These are phyloP conservation scores for Balakata baccata DNA, from an alignment of 345 rosid species.

Conservation along the genomic window DNA sequence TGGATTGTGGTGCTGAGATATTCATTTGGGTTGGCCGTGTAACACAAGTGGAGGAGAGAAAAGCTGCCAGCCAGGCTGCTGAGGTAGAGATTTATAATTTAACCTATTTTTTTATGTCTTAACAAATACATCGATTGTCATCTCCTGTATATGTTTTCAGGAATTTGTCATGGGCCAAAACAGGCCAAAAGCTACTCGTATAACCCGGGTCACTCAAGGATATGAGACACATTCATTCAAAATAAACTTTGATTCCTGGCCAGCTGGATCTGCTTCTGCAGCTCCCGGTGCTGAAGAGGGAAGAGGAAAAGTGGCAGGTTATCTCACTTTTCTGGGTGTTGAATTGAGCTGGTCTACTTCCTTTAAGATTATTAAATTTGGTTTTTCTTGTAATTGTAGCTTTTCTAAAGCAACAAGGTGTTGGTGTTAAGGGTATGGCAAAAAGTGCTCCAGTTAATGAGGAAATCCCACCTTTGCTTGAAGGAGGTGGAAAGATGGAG, in stretches of 20 bases:
- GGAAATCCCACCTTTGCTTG: slow-evolving; percentile 93
- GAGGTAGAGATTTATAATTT: slow-evolving; percentile 53
- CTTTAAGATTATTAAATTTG: slow-evolving; percentile 24
- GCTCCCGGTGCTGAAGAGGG: slow-evolving; percentile 87
- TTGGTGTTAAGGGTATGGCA: slow-evolving; percentile 71
- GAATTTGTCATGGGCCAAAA: slow-evolving; percentile 67
- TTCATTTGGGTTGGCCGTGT: slow-evolving; percentile 98
- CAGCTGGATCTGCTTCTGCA: slow-evolving; percentile 72
- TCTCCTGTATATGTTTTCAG: slow-evolving; percentile 43
- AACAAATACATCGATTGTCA: slow-evolving; percentile 24
- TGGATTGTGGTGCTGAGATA: slow-evolving; percentile 83
- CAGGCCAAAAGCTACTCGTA: slow-evolving; percentile 80
- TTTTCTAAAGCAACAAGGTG: slow-evolving; percentile 92
- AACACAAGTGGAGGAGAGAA: slow-evolving; percentile 96
- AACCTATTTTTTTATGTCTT: slow-evolving; percentile 8
- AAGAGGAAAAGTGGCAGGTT: slow-evolving; percentile 99
- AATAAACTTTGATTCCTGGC: slow-evolving; percentile 94
- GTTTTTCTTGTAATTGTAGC: slow-evolving; percentile 45
- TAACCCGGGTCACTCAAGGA: slow-evolving; percentile 85
- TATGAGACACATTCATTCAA: slow-evolving; percentile 89
- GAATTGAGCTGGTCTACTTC: slow-evolving; percentile 2
- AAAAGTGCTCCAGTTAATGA: slow-evolving; percentile 74
- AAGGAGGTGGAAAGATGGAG: slow-evolving; percentile 97
- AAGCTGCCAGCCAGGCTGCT: slow-evolving; percentile 73
- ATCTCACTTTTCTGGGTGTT: slow-evolving; percentile 18